Percentiles rank a stretch among this genome's conserved stretches.
These are phyloP conservation scores for Rickenella mellea DNA, from an alignment of 768 basidiomycete species.

Conservation along the genomic window DNA sequence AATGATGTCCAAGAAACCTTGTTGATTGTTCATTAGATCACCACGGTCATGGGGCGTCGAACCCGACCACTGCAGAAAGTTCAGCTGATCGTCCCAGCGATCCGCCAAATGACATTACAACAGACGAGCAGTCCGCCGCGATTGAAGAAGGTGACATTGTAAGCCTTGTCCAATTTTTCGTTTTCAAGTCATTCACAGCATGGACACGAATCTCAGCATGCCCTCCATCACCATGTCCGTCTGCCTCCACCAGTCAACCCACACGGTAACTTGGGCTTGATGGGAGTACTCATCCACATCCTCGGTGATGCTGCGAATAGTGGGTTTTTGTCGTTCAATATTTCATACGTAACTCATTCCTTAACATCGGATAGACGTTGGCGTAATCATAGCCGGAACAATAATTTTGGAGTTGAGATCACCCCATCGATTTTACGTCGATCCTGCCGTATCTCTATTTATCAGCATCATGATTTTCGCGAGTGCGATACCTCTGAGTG, in stretches of 20 bases:
- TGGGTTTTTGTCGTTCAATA: slow-evolving; percentile 15
- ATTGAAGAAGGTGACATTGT: no score
- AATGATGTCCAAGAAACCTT: not conserved
- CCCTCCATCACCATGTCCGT: slow-evolving; percentile 37
- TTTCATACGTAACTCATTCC: slow-evolving; percentile 1
- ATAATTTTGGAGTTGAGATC: slow-evolving; percentile 39
- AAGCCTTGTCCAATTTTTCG: slow-evolving; percentile 3
- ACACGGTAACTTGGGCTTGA: slow-evolving; percentile 34
- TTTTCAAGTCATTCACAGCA: slow-evolving; percentile 5
- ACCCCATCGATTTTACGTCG: slow-evolving; percentile 40
- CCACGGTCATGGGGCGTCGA: slow-evolving; percentile 26
- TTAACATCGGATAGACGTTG: slow-evolving; percentile 30
- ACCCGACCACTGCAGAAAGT: not conserved
- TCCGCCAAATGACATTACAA: no score
- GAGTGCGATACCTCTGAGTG: slow-evolving; percentile 44
- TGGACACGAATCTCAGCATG: slow-evolving; percentile 27
- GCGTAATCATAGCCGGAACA: slow-evolving; percentile 41
- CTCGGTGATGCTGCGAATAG: slow-evolving; percentile 47
- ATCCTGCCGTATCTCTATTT: slow-evolving; percentile 39
- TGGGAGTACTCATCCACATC: slow-evolving; percentile 42
- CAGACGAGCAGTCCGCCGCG: no score
- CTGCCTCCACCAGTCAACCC: slow-evolving; percentile 15
- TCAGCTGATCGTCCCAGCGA: no score
- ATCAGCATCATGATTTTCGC: slow-evolving; percentile 45
- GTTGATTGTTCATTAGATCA: slow-evolving; percentile 25